Evolutionary conservation across 2,329 filamentous ascomycete species (phyloP), one percentile per base, ranked within the genome.

Genomic region (Onygenales sp.): DNA sequence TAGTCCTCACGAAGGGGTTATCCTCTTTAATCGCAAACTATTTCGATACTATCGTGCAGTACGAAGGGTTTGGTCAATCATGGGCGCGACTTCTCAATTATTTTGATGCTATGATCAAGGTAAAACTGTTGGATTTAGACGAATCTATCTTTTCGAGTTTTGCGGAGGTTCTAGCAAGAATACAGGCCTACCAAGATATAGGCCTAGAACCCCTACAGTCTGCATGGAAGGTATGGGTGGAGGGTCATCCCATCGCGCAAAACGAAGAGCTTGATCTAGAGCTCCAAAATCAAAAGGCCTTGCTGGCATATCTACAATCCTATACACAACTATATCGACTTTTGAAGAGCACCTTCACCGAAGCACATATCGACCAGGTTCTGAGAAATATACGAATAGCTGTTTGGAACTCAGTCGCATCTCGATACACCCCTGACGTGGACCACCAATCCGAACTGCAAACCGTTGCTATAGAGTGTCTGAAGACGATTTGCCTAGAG

Each of bases 231-330:
- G 68, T 90, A 4, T 91, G 87, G 87, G 81, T 80, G 13, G 75
- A 80, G 41, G 80, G 81, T 1, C 75, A 86, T n/a, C 84, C 85
- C 0, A 70, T 76, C 2, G 69, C 74, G 1, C 71, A 71, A 35
- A 60, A 71, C 36, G 64, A 69, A 10, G 63, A 69, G 14, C 63
- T 72, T 11, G 72, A 78, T 41, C 64, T 73, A 49, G 69, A 74
- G 0, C 71, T 72, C 2, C 80, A 87, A 57, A 94, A 93, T 59
- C 89, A 95, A 64, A 84, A 85, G 54, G 90, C 88, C 9, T 79
- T 92, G n/a, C 73, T 88, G 33, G 87, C 90, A n/a, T 96, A 95
- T 71, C 80, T 93, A 1, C 79, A 84, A 21, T 79, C 86, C 1
- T 80, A 93, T 42, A 76, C 83, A 53, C 85, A 93, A 60, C 78